Evolutionary conservation across 805 yeast species (phyloP).

Genomic region (Candida succiphila): DNA sequence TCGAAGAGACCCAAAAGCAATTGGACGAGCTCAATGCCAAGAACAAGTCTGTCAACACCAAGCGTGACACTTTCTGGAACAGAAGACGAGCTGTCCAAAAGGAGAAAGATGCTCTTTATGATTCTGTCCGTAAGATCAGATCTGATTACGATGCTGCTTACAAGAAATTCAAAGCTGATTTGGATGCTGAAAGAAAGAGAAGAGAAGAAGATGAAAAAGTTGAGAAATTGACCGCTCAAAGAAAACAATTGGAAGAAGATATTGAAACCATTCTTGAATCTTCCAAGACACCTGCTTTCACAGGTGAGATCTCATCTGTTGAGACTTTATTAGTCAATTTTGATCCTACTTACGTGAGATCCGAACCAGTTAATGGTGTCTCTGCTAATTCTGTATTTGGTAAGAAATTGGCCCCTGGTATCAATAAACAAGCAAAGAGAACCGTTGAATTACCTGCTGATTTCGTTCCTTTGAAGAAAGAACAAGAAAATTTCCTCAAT

Average conservation of each 20-base stretch:
- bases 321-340: slow-evolving; percentile 64
- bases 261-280: slow-evolving; percentile 65
- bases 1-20: slow-evolving; percentile 58
- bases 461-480: slow-evolving; percentile 54
- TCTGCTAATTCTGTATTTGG: slow-evolving; percentile 6
- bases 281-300: slow-evolving; percentile 74
- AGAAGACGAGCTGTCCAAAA: slow-evolving; percentile 60
- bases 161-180: slow-evolving; percentile 56
- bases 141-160: slow-evolving; percentile 67
- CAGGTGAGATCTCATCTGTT: slow-evolving; percentile 65
- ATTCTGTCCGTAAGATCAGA: slow-evolving; percentile 58
- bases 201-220: slow-evolving; percentile 61
- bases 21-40: slow-evolving; percentile 55
- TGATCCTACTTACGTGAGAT: slow-evolving; percentile 68
- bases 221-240: slow-evolving; percentile 38
- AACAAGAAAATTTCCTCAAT: slow-evolving; percentile 48
- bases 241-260: slow-evolving; percentile 38
- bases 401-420: not conserved
- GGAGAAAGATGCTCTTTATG: slow-evolving; percentile 60
- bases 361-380: too few species aligned
- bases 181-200: slow-evolving; percentile 60
- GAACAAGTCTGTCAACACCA: slow-evolving; percentile 52
- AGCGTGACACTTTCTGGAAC: slow-evolving; percentile 52
- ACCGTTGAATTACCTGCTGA: slow-evolving; percentile 55
- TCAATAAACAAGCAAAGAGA: slow-evolving; percentile 22